phyloP scores from a whole-genome alignment of 2,329 filamentous ascomycete genomes.

The Juglanconis juglandina region DNA sequence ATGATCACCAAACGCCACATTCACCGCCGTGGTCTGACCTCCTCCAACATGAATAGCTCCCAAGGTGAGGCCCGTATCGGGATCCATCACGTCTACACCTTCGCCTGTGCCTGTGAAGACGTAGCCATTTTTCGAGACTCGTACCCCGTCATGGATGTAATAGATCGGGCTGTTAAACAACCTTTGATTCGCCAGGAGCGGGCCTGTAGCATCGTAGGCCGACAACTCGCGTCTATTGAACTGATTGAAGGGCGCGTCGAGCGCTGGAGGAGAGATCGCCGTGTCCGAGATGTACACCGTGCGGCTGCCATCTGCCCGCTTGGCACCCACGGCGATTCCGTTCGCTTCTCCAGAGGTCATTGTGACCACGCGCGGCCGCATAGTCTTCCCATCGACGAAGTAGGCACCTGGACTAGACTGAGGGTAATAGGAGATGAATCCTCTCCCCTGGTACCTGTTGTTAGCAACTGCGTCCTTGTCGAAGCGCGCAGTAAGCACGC shows the following conservation, averaged over 20 bases:
- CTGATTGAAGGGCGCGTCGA: neutral
- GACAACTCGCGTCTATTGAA: neutral
- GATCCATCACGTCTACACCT: constrained; percentile 1
- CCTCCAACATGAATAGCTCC: neutral
- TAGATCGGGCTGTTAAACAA: neutral
- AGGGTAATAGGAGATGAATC: neutral
- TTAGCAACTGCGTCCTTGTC: neutral
- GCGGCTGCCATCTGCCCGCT: neutral
- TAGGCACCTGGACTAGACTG: neutral
- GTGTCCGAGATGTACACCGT: neutral
- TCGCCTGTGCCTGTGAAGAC: neutral
- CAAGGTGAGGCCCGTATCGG: neutral
- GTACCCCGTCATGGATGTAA: neutral
- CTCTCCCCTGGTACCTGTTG: neutral
- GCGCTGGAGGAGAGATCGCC: neutral
- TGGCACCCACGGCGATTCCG: neutral
- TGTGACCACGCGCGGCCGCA: neutral
- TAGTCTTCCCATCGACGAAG: neutral
- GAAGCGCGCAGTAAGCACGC: too few relatives aligned
- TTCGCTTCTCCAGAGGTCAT: neutral
- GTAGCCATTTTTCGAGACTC: neutral
- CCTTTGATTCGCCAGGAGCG: neutral
- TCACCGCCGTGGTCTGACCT: neutral
- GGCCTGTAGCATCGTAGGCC: neutral
- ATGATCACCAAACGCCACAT: neutral